phyloP scores from a whole-genome alignment of 2,329 filamentous ascomycete genomes.

The Colletotrichum liaoningense region DNA sequence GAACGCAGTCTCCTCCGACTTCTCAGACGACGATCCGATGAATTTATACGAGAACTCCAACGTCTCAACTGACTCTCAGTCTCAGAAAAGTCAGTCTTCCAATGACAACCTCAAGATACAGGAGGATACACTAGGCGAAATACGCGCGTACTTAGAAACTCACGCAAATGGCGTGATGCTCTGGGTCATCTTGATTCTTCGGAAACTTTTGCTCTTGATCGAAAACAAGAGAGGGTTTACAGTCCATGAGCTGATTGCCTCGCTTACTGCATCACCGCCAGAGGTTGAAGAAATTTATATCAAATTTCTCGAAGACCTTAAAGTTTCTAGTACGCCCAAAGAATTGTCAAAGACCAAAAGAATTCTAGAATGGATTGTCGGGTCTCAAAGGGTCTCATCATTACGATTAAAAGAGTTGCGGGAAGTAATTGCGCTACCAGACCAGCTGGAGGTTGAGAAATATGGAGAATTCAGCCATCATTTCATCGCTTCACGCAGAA shows the following conservation, averaged over 20 bases:
- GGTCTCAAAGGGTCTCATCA: not conserved
- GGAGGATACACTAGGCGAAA: not conserved
- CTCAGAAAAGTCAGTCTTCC: not conserved
- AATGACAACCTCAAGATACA: not conserved
- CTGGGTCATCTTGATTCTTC: not conserved
- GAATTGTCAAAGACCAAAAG: not conserved
- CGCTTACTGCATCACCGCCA: not conserved
- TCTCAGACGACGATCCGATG: rapidly evolving
- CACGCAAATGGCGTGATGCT: not conserved
- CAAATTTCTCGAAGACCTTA: not conserved
- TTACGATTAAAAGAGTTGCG: not conserved
- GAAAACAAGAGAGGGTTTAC: rapidly evolving
- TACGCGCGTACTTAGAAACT: not conserved
- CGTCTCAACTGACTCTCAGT: not conserved
- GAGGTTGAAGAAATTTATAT: not conserved
- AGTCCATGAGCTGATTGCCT: rapidly evolving
- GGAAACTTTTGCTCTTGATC: not conserved
- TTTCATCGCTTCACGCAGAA: not conserved
- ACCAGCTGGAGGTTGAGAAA: not conserved
- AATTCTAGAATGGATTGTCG: not conserved
- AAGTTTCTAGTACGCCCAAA: not conserved
- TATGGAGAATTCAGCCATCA: not conserved
- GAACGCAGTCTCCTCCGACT: not conserved
- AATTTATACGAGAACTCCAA: not conserved
- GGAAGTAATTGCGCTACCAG: not conserved